Conservation (phyloP, 805 yeast species). For the Myxozyma monticola region DNA sequence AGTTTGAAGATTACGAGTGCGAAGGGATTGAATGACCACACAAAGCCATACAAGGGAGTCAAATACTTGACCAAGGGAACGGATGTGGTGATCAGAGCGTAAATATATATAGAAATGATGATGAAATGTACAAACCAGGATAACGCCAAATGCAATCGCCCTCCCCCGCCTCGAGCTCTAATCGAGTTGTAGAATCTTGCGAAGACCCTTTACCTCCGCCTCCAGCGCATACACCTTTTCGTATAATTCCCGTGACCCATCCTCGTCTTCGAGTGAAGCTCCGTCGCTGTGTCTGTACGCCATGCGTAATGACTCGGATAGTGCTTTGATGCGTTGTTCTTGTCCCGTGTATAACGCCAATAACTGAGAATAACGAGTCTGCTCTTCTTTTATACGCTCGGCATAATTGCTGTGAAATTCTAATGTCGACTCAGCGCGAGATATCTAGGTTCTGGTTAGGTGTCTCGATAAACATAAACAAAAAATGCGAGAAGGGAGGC, state of each 20-base stretch:
- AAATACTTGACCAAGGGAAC: slow-evolving; percentile 71
- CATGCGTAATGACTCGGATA: slow-evolving; percentile 12
- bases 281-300: slow-evolving; percentile 7
- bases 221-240: background rate
- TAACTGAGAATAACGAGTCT: slow-evolving; percentile 11
- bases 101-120: slow-evolving; percentile 5
- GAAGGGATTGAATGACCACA: slow-evolving; percentile 59
- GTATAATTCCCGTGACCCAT: background rate
- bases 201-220: background rate
- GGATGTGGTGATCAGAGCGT: slow-evolving; percentile 52
- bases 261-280: background rate
- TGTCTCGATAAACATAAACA: background rate
- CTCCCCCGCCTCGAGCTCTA: too few species aligned
- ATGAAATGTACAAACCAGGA: too few species aligned
- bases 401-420: slow-evolving; percentile 17
- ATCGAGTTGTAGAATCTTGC: background rate
- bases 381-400: slow-evolving; percentile 14
- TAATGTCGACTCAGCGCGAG: slow-evolving; percentile 10
- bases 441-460: background rate
- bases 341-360: slow-evolving; percentile 10
- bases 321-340: slow-evolving; percentile 10
- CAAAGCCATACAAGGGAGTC: slow-evolving; percentile 88
- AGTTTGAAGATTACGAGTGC: slow-evolving; percentile 57
- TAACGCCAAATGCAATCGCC: too few species aligned
- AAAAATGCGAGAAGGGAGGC: background rate